Evolutionary conservation across 495 filamentous ascomycete genomes (phyloP), one percentile per base, ranked within the genome.

Genomic region (Penicillium pulvis): DNA sequence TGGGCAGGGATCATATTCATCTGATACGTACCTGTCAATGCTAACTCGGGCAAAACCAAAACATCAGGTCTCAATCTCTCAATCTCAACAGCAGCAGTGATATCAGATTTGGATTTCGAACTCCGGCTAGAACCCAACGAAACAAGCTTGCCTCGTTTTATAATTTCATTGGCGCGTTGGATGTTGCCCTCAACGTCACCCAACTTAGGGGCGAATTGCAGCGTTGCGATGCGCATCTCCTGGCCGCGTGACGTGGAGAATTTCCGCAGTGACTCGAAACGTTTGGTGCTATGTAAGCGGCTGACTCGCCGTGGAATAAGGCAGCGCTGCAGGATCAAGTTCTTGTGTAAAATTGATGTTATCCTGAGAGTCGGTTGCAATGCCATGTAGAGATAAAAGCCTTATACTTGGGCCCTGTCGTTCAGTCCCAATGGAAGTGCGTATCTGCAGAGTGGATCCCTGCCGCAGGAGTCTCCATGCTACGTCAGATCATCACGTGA

Each of bases 21-120:
- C 12, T 30, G 7, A 19, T 49, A 76, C 83, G 61, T 79, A 91
- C 91, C 92, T 51, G 91, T 85, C 67, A 98, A 90, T 16, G 93
- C 91, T 73, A 97, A 71, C 74, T 98, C 93, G 11, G 92, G 91
- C 53, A 98, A 75, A 12, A 97, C 85, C 16, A 97, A 79, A 44
- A 97, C 71, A 63, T 81, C 78, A 30, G 70, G 68, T 45, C 56
- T 65, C 41, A 75, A 55, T 5, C 54, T n/a, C 11, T 76, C 70
- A 16, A 72, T 52, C 12, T 65, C 74, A 28, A 64, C 39, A 5
- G 57, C 49, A n/a, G 59, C 17, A 3, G 52, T 19, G 1, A 46
- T 46, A 12, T 20, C 51, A 17, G 28, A 6, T 43, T 12, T 28
- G 26, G 41, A 35, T 19, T 46, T 47, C 39, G 31, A 23, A 12